These are phyloP conservation scores for Begonia masoniana DNA, from an alignment of 306 rosid species.

Conservation along the genomic window DNA sequence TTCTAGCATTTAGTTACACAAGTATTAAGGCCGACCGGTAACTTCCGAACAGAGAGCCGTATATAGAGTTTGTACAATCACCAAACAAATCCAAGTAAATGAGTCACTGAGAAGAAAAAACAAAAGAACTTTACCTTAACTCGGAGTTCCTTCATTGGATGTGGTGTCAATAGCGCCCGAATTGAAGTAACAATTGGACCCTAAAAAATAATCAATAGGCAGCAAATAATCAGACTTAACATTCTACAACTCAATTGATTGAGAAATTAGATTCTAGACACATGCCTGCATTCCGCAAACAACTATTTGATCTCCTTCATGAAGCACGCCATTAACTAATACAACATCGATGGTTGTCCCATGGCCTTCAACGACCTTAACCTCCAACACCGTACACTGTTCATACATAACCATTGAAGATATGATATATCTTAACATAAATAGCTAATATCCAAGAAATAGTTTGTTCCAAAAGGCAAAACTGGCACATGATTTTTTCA, in stretches of 20 bases:
- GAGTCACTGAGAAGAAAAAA: not conserved
- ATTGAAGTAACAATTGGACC: slow-evolving; percentile 81
- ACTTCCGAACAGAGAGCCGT: no score
- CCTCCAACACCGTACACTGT: slow-evolving; percentile 97
- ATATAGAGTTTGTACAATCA: no score
- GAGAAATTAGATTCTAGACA: slow-evolving; percentile 8
- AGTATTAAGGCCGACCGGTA: no score
- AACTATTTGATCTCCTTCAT: slow-evolving; percentile 97
- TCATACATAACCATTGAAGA: no score
- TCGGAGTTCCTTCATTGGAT: slow-evolving; percentile 96
- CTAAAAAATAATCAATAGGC: slow-evolving; percentile 21
- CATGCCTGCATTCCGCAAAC: slow-evolving; percentile 95
- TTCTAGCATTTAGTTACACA: no score
- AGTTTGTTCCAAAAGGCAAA: no score
- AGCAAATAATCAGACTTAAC: no score
- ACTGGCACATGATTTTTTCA: no score
- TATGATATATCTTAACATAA: no score
- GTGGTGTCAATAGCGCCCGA: slow-evolving; percentile 93
- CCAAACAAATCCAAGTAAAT: no score
- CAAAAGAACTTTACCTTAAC: slow-evolving; percentile 47
- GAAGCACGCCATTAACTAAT: slow-evolving; percentile 89
- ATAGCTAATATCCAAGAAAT: no score
- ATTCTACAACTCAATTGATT: not conserved
- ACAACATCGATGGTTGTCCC: slow-evolving; percentile 98
- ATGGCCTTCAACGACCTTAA: slow-evolving; percentile 91